phyloP scores from a whole-genome alignment of 108 stramenopile species.

The Asterionellopsis glacialis region DNA sequence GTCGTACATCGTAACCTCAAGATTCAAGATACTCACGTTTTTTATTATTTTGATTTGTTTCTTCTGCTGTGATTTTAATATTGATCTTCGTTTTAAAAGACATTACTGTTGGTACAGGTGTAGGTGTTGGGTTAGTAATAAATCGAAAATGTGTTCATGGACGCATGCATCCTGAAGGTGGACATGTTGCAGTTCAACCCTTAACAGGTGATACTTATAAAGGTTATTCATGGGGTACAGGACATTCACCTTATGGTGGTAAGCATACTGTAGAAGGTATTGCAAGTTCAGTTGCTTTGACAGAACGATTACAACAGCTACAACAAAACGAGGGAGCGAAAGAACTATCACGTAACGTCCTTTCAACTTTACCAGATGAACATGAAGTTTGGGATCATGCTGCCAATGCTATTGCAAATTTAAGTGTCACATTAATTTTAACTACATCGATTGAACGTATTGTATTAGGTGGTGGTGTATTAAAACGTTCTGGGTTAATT shows the following conservation, averaged over 20 bases:
- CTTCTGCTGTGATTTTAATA: too few relatives aligned
- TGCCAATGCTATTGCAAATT: conserved; percentile 89
- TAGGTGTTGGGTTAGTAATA: conserved; percentile 92
- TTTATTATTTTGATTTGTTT: too few relatives aligned
- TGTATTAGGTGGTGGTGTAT: conserved; percentile 90
- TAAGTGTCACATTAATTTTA: conserved; percentile 82
- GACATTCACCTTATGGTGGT: conserved; percentile 55
- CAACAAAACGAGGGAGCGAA: conserved; percentile 7
- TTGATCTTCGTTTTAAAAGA: too few relatives aligned
- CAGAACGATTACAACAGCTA: conserved; percentile 46
- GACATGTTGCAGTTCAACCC: conserved; percentile 68
- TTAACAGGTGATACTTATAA: conserved; percentile 62
- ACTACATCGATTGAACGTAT: conserved; percentile 82
- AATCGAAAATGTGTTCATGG: conserved; percentile 86
- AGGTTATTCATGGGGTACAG: conserved; percentile 82
- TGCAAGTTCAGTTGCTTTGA: conserved; percentile 66
- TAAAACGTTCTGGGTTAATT: conserved; percentile 73
- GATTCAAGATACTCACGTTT: too few relatives aligned
- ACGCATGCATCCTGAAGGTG: conserved; percentile 93
- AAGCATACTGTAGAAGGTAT: conserved; percentile 71
- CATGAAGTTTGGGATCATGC: conserved; percentile 86
- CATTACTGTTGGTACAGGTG: conserved; percentile 93
- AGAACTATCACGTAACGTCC: conserved; percentile 21
- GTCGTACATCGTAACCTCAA: too few relatives aligned
- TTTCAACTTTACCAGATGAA: conserved; percentile 63